Percentiles rank a stretch among this genome's conserved stretches.
These are phyloP conservation scores for Middelhovenomyces tepae DNA, from an alignment of 805 yeast species.

Conservation along the genomic window DNA sequence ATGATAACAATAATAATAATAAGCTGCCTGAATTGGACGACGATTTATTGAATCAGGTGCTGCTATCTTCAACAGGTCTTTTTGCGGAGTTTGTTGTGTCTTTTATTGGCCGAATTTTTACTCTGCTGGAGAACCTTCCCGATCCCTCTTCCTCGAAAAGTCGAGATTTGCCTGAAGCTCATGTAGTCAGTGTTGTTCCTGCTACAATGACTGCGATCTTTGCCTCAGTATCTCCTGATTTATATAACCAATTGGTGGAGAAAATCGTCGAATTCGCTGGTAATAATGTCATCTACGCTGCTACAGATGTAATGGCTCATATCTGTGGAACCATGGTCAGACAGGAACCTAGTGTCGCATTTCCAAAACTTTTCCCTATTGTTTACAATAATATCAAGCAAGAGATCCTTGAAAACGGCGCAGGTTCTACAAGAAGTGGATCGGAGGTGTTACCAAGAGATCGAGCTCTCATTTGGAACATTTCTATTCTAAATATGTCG, in stretches of 20 bases:
- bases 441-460: slow-evolving; percentile 70
- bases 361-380: slow-evolving; percentile 36
- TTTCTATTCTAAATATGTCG: slow-evolving; percentile 60
- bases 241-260: slow-evolving; percentile 21
- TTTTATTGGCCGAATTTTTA: slow-evolving; percentile 51
- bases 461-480: slow-evolving; percentile 60
- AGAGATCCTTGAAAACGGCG: slow-evolving; percentile 69
- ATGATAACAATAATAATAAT: slow-evolving; percentile 2
- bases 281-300: slow-evolving; percentile 46
- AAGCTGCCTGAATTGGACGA: slow-evolving; percentile 28
- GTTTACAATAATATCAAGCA: slow-evolving; percentile 45
- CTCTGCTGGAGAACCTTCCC: slow-evolving; percentile 60
- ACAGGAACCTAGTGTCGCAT: slow-evolving; percentile 45
- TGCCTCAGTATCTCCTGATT: slow-evolving; percentile 22
- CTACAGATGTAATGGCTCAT: slow-evolving; percentile 59
- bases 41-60: slow-evolving; percentile 44
- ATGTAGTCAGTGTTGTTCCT: slow-evolving; percentile 32
- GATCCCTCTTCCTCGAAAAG: slow-evolving; percentile 43
- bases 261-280: slow-evolving; percentile 43
- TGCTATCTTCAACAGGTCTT: slow-evolving; percentile 62
- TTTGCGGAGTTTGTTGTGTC: slow-evolving; percentile 52
- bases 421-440: slow-evolving; percentile 63
- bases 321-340: slow-evolving; percentile 65
- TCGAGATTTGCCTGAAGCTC: slow-evolving; percentile 37
- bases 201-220: slow-evolving; percentile 30